Conservation (phyloP, 2,329 filamentous ascomycete genomes). For the Macrophomina pseudophaseolina region DNA sequence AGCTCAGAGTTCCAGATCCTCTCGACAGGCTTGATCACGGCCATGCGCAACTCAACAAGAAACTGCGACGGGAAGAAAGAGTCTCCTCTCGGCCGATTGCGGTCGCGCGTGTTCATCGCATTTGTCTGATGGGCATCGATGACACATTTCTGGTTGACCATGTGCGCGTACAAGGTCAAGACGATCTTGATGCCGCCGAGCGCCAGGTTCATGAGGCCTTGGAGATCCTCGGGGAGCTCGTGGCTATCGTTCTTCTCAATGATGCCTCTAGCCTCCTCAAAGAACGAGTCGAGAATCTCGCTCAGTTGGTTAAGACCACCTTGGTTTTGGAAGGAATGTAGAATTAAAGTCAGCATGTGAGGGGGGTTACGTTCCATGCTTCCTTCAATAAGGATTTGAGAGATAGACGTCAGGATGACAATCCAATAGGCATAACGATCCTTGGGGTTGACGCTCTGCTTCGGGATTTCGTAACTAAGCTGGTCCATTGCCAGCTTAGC, state of each 20-base stretch:
- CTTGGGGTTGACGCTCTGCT: conserved; percentile 58
- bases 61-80: conserved; percentile 75
- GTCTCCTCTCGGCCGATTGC: conserved; percentile 62
- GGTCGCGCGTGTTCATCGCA: conserved; percentile 59
- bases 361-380: conserved; percentile 44
- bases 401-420: conserved; percentile 76
- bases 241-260: conserved; percentile 50
- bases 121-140: conserved; percentile 73
- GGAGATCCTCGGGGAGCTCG: conserved; percentile 49
- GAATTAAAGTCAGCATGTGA: conserved; percentile 68
- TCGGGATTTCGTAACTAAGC: conserved; percentile 58
- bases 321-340: conserved; percentile 84
- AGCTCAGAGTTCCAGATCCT: conserved; percentile 85
- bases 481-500: conserved; percentile 73
- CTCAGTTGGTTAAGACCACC: conserved; percentile 78
- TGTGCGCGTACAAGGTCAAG: conserved; percentile 76
- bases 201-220: conserved; percentile 51
- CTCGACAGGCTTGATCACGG: conserved; percentile 75
- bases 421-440: conserved; percentile 80
- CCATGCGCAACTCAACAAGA: conserved; percentile 81
- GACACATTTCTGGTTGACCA: conserved; percentile 79
- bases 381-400: conserved; percentile 78
- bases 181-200: conserved; percentile 78
- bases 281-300: conserved; percentile 72
- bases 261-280: conserved; percentile 59